These are phyloP conservation scores for Debaryomyces hansenii DNA, from an alignment of 805 yeast species.

Conservation along the genomic window DNA sequence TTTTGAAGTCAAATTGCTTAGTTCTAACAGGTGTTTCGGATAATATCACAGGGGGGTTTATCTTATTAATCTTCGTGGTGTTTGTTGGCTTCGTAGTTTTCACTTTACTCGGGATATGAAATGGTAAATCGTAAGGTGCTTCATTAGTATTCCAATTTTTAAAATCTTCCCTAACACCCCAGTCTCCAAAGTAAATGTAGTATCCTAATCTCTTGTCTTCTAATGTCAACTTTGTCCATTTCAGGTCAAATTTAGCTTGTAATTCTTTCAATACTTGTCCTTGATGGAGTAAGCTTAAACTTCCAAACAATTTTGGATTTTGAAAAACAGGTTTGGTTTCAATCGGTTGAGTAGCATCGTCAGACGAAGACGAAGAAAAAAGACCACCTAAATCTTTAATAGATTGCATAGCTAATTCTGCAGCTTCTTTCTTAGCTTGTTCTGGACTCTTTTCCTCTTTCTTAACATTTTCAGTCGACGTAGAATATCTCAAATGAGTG, in stretches of 20 bases:
- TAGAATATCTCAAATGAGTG: background rate
- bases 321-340: conserved; percentile 44
- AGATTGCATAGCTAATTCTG: conserved; percentile 38
- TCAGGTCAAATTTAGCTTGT: conserved; percentile 48
- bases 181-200: conserved; percentile 65
- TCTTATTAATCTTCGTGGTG: conserved; percentile 25
- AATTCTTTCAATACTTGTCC: conserved; percentile 56
- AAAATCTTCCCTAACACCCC: conserved; percentile 68
- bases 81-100: conserved; percentile 23
- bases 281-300: conserved; percentile 49
- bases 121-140: conserved; percentile 63
- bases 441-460: conserved; percentile 6
- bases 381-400: conserved; percentile 40
- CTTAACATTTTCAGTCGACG: background rate
- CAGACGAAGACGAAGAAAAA: conserved; percentile 32
- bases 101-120: conserved; percentile 40
- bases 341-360: conserved; percentile 45
- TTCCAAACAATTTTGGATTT: conserved; percentile 33
- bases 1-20: conserved; percentile 46
- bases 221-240: conserved; percentile 53
- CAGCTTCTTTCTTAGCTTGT: conserved; percentile 30
- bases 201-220: conserved; percentile 58
- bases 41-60: conserved; percentile 42
- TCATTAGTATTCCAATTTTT: conserved; percentile 41
- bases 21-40: conserved; percentile 45